These are phyloP conservation scores for Hortaea werneckii DNA, from an alignment of 2,329 filamentous ascomycete genomes.

Conservation along the genomic window DNA sequence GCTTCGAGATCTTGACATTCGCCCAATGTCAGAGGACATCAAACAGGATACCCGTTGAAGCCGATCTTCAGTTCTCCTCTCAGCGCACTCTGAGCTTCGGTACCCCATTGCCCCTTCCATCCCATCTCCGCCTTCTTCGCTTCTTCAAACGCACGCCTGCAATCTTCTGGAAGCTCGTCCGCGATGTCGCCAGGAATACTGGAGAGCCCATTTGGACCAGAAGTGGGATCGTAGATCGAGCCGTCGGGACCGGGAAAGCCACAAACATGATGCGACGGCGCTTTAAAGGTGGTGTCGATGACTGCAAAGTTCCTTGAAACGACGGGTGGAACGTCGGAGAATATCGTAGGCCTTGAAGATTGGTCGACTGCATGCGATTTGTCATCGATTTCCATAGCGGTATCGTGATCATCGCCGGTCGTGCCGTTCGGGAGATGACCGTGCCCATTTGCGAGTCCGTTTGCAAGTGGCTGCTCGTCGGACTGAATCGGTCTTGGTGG, in stretches of 20 bases:
- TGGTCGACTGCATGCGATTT: neutral
- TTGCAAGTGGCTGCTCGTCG: constrained; percentile 15
- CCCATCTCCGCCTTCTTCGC: constrained; percentile 53
- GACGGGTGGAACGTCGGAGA: constrained; percentile 45
- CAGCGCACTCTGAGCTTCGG: constrained; percentile 50
- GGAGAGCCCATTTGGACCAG: constrained; percentile 46
- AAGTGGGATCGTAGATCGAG: constrained; percentile 35
- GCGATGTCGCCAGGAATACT: constrained; percentile 55
- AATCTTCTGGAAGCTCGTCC: constrained; percentile 57
- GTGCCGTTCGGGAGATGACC: constrained; percentile 7
- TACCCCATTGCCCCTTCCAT: constrained; percentile 68
- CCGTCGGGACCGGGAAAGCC: constrained; percentile 51
- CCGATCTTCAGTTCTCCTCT: constrained; percentile 38
- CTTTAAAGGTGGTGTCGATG: constrained; percentile 50
- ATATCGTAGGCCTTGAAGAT: constrained; percentile 28
- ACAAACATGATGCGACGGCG: constrained; percentile 47
- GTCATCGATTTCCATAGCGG: constrained; percentile 8
- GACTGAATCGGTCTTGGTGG: constrained; percentile 26
- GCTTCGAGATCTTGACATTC: constrained; percentile 10
- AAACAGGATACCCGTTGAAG: constrained; percentile 41
- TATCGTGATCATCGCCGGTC: constrained; percentile 6
- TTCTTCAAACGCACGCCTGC: constrained; percentile 60
- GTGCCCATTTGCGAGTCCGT: constrained; percentile 16
- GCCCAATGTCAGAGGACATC: constrained; percentile 26
- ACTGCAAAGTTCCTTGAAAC: constrained; percentile 54